Evolutionary conservation across 495 filamentous ascomycete genomes (phyloP).

Genomic region (Sordaria brevicollis): DNA sequence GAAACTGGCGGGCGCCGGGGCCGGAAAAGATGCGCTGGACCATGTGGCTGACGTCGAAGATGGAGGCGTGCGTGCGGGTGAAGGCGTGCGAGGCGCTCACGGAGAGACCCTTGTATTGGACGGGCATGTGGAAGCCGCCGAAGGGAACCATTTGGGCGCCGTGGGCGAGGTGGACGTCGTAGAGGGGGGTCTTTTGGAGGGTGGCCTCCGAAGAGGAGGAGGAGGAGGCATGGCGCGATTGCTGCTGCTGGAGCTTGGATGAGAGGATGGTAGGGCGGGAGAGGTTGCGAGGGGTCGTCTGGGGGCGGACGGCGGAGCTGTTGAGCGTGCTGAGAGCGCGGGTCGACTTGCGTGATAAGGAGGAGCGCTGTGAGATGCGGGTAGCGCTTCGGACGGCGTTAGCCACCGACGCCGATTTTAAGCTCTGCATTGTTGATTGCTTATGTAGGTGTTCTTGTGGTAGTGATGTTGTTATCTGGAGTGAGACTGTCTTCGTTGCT

Average conservation of each 20-base stretch:
- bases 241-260: neutral
- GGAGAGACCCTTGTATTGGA: slow-evolving; percentile 68
- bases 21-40: slow-evolving; percentile 60
- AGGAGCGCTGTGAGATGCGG: slow-evolving; percentile 5
- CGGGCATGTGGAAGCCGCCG: slow-evolving; percentile 85
- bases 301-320: neutral
- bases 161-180: slow-evolving; percentile 68
- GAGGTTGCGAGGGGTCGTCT: neutral
- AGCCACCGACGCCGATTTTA: slow-evolving; percentile 6
- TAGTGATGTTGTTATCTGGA: neutral
- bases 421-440: slow-evolving; percentile 13
- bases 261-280: neutral
- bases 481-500: neutral
- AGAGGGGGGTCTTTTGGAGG: slow-evolving; percentile 63
- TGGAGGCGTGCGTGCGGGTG: slow-evolving; percentile 73
- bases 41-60: slow-evolving; percentile 87
- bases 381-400: slow-evolving; percentile 9
- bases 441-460: neutral
- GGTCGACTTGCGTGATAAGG: neutral
- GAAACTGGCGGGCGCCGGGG: slow-evolving; percentile 63
- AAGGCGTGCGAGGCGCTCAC: slow-evolving; percentile 75
- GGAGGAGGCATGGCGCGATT: slow-evolving; percentile 17
- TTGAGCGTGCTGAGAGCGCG: neutral
- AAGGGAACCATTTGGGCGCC: slow-evolving; percentile 97
- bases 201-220: slow-evolving; percentile 23